Percentiles rank a stretch among this genome's conserved stretches.
phyloP scores from a whole-genome alignment of 768 basidiomycete genomes.

The Leccinum truebloodii region DNA sequence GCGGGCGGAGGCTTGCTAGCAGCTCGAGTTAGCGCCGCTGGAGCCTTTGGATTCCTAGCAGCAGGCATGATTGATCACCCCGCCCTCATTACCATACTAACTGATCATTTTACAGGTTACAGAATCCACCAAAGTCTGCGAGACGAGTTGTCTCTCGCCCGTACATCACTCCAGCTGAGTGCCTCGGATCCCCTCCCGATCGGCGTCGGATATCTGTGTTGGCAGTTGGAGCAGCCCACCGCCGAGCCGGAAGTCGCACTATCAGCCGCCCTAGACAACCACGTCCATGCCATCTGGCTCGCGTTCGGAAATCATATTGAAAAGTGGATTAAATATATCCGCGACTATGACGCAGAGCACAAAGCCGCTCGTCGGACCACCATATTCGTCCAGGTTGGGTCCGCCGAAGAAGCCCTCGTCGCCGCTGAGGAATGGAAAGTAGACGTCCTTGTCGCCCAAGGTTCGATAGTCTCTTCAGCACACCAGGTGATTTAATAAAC shows the following conservation, averaged over 20 bases:
- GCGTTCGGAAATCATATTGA: slow-evolving; percentile 62
- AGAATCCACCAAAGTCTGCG: slow-evolving; percentile 44
- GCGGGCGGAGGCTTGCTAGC: slow-evolving; percentile 64
- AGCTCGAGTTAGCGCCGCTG: slow-evolving; percentile 61
- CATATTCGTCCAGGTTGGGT: slow-evolving; percentile 67
- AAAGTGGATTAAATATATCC: slow-evolving; percentile 62
- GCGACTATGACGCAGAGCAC: slow-evolving; percentile 49
- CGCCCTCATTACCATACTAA: not conserved
- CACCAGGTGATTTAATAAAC: not conserved
- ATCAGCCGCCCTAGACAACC: slow-evolving; percentile 49
- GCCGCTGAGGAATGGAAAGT: slow-evolving; percentile 69
- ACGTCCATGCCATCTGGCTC: slow-evolving; percentile 72
- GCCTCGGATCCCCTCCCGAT: slow-evolving; percentile 46
- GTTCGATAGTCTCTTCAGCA: slow-evolving; percentile 37
- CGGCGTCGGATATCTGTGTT: slow-evolving; percentile 75
- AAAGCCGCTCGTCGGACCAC: slow-evolving; percentile 45
- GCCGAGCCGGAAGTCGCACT: slow-evolving; percentile 44
- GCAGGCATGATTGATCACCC: slow-evolving; percentile 43
- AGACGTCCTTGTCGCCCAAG: slow-evolving; percentile 80
- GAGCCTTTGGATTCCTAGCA: slow-evolving; percentile 77
- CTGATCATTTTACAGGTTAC: slow-evolving; percentile 43
- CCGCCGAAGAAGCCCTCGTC: slow-evolving; percentile 55
- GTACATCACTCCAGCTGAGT: slow-evolving; percentile 38
- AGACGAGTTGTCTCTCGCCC: slow-evolving; percentile 56
- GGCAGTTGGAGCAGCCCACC: slow-evolving; percentile 60